Conservation (phyloP, 768 basidiomycete genomes). For the Tylopilus sp. region DNA sequence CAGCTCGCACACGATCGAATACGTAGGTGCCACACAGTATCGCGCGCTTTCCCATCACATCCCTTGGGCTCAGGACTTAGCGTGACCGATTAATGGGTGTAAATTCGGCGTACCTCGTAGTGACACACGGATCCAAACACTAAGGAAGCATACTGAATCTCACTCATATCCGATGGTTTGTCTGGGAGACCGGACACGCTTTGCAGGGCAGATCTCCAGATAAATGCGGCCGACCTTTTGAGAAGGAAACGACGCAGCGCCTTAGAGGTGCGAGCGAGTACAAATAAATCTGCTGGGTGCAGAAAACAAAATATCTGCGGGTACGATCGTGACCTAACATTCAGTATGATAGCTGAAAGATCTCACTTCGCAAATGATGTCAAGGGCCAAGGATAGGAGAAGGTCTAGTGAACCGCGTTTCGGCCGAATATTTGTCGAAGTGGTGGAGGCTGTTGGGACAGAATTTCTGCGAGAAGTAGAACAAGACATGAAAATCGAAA, state of each 20-base stretch:
- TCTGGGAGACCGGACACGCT: constrained; percentile 42
- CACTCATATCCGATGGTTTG: constrained; percentile 43
- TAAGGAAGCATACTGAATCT: constrained; percentile 50
- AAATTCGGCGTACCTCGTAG: constrained; percentile 19
- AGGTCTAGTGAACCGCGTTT: constrained; percentile 19
- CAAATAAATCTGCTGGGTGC: constrained; percentile 43
- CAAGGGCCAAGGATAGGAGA: constrained; percentile 37
- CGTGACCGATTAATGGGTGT: background rate
- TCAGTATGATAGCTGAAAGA: background rate
- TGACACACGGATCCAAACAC: constrained; percentile 47
- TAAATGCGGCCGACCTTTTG: constrained; percentile 24
- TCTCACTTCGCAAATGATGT: constrained; percentile 27
- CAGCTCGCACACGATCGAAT: constrained; percentile 31
- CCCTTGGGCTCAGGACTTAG: constrained; percentile 15
- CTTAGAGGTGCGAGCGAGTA: constrained; percentile 42
- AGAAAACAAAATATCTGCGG: constrained; percentile 44
- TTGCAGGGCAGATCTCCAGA: constrained; percentile 34
- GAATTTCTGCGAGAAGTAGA: background rate
- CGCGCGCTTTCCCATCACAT: constrained; percentile 22
- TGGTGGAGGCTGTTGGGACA: background rate
- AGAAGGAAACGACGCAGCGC: constrained; percentile 40
- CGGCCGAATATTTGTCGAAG: background rate
- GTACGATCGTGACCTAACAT: background rate
- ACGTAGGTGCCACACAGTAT: constrained; percentile 33
- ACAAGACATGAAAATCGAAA: constrained; percentile 5